A percentile compares a stretch with the other conserved stretches of the same genome.
Evolutionary conservation across 75 land plant species (phyloP).

Genomic region (Picea sitchensis): DNA sequence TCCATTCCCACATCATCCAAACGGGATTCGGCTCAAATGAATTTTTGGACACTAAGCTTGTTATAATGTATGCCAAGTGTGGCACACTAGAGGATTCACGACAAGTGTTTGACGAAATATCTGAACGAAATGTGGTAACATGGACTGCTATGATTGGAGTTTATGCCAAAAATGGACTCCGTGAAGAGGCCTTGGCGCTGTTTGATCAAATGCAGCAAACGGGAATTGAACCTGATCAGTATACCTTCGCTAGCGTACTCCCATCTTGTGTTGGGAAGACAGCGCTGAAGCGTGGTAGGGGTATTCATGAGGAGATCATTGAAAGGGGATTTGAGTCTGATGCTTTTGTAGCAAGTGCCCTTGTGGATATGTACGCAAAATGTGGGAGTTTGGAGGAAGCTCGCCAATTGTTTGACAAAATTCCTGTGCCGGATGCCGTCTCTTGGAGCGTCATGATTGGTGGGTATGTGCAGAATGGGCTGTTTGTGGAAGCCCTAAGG

Average conservation of each 20-base stretch:
- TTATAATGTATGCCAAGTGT: constrained; percentile 1
- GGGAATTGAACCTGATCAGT: constrained; percentile 33
- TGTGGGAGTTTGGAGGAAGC: constrained; percentile 29
- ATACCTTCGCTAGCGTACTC: constrained; percentile 51
- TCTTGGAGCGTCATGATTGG: constrained; percentile 51
- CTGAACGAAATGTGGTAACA: constrained; percentile 44
- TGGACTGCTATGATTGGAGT: constrained; percentile 48
- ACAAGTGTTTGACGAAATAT: constrained; percentile 37
- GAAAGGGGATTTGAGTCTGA: constrained; percentile 53
- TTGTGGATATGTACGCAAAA: constrained; percentile 51
- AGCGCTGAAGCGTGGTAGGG: constrained; percentile 21
- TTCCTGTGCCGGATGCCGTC: constrained; percentile 37
- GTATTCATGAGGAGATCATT: constrained; percentile 32
- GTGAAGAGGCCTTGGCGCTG: constrained; percentile 31
- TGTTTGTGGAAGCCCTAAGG: constrained; percentile 34
- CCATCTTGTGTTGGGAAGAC: constrained; percentile 30
- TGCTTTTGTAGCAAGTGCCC: constrained; percentile 37
- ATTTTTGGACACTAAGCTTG: neutral
- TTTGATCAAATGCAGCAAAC: constrained; percentile 31
- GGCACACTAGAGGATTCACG: constrained; percentile 22
- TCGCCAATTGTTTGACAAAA: constrained; percentile 18
- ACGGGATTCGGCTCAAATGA: neutral
- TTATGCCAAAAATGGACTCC: constrained; percentile 20
- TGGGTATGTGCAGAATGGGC: constrained; percentile 32
- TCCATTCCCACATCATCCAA: constrained; percentile 7